Evolutionary conservation across 257 asterid species (phyloP), one percentile per base, ranked within the genome.

Genomic region (Ilex aquifolium): DNA sequence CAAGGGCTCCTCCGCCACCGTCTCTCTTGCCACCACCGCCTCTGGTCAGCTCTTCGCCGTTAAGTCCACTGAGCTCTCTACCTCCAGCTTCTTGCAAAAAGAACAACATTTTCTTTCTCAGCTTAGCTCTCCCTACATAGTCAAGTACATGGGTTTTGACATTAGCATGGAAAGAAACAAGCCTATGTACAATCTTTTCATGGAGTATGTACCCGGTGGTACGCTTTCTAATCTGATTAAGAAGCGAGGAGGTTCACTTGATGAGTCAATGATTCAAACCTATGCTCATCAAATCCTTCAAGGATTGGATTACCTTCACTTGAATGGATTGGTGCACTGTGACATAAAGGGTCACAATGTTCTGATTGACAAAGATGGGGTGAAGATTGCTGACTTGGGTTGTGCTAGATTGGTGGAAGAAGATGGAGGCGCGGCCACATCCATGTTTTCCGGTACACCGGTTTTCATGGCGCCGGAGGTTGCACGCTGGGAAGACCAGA

Each of bases 391-490:
- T 0, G 99, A 92, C 65, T 82, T 92, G 39, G 99, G 95, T 4
- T 89, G 99, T 32, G 93, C 90, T 6, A 78, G 66, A 54, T 31
- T 36, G 54, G 63, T 60, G 2, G 75, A 13, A 27, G 65, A 63
- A 48, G 66, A 48, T 7, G 62, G 31, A 21, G 10, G 5, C 13
- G 11, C 27, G 9, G 56, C 9, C 13, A 44, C 62, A 5, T 9
- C 69, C 0, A 67, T n/a, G 0, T 69, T 89, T 62, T 71, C 90
- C 32, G 97, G 99, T 0, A 92, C 96, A 52, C 99, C 97, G 64
- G 79, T 85, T 54, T 89, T 82, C 63, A 92, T 89, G 99, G 84
- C 96, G 31, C 97, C 97, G 36, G 99, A 92, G 77, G 95, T 82
- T 15, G 89, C 94, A 0, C 85, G 97, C 7, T 90, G 96, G 4